Evolutionary conservation across 192 early-diverging fungal species (phyloP), one percentile per base, ranked within the genome.

Genomic region (Coemansia sp.): DNA sequence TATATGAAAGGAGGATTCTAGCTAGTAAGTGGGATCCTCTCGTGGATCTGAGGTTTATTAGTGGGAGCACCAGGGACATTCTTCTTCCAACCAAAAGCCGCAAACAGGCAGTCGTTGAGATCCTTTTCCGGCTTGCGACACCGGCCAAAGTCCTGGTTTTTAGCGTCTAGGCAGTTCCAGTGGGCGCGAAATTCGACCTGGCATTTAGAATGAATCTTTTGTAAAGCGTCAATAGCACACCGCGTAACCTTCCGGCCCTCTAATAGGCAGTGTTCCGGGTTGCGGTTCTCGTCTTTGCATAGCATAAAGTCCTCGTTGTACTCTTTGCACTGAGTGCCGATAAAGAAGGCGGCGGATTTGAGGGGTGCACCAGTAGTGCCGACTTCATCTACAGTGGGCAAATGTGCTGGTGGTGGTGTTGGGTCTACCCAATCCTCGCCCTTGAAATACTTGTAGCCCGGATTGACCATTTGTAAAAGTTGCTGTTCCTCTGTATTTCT

Each of bases 241-340:
- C 96, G 90, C 40, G 96, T 99, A 68, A 97, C 95, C 69, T 93
- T 93, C 66, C 95, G 86, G 11, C 96, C 96, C 64, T 99, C 96
- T 84, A 88, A 87, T 42, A 99, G 79, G 66, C 96, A 99, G 69
- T 95, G 91, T 59, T 86, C 76, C 8, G 96, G 96, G 69, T 97
- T 90, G 59, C 88, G 86, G 74, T 85, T 90, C 65, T 96, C 93
- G 69, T 88, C 86, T 84, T 97, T 99, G 87, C 96, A 99, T 38
- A 93, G 85, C 91, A 99, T 94, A 71, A 92, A 99, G 73, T 99
- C 96, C 66, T 96, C 93, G 69, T 89, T 92, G 85, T 91, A 96
- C 48, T 91, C 90, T 69, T 92, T 90, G 91, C 96, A 99, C 73
- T 87, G 86, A 37, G 84, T 72, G 33, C 91, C 93, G 71, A 97